Percentiles rank a stretch among this genome's conserved stretches.
Conservation (phyloP, 2,329 filamentous ascomycete genomes). For the Epichloe typhina region DNA sequence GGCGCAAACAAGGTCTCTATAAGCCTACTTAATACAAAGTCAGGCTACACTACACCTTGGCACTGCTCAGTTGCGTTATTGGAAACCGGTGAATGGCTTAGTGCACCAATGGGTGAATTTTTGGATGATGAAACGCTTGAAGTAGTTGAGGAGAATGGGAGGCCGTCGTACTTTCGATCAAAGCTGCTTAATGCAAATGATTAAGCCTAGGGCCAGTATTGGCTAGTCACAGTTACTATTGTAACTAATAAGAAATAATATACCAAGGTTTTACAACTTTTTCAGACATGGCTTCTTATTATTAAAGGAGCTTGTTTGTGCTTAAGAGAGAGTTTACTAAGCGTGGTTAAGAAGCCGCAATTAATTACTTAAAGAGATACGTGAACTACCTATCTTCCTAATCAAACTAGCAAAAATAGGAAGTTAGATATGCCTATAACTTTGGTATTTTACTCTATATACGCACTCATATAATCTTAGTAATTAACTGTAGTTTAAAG, state of each 20-base stretch:
- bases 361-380: neutral
- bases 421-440: too few relatives aligned
- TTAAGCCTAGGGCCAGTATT: neutral
- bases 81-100: conserved; percentile 11
- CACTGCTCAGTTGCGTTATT: conserved; percentile 14
- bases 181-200: neutral
- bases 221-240: neutral
- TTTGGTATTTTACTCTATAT: rapidly evolving
- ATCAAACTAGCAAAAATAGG: too few relatives aligned
- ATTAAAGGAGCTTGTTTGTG: neutral
- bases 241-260: neutral
- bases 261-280: neutral
- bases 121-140: conserved; percentile 9
- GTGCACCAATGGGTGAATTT: conserved; percentile 12
- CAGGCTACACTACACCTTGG: conserved; percentile 19
- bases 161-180: conserved; percentile 5
- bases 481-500: too few relatives aligned
- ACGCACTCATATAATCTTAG: too few relatives aligned
- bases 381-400: too few relatives aligned
- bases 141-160: conserved; percentile 10
- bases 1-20: conserved; percentile 16
- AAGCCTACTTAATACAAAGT: conserved; percentile 16
- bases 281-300: neutral
- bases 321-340: neutral
- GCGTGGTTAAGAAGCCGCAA: neutral